phyloP scores from a whole-genome alignment of 352 stramenopile genomes.

The Phytophthora pluvialis region DNA sequence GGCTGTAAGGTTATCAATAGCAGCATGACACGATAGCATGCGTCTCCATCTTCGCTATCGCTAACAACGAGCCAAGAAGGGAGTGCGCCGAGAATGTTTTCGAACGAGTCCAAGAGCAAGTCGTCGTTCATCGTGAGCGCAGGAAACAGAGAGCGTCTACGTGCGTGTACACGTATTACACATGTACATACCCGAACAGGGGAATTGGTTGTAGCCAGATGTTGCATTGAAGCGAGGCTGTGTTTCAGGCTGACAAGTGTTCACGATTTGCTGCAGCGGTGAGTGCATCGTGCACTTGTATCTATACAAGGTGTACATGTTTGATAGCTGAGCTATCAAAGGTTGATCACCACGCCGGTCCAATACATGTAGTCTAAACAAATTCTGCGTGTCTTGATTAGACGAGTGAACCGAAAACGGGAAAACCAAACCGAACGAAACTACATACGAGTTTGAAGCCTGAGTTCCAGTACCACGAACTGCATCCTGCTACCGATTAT shows the following conservation, averaged over 20 bases:
- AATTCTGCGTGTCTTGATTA: slow-evolving; percentile 11
- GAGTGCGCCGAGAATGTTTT: too few relatives aligned
- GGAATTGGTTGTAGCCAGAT: slow-evolving; percentile 7
- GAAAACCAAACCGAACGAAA: too few relatives aligned
- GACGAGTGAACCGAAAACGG: slow-evolving; percentile 22
- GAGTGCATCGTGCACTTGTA: slow-evolving; percentile 6
- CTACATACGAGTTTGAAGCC: too few relatives aligned
- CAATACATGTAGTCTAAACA: slow-evolving; percentile 12
- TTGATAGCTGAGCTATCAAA: too few relatives aligned
- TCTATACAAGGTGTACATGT: background rate
- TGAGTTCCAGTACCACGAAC: slow-evolving; percentile 28
- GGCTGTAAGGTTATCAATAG: background rate
- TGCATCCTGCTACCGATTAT: slow-evolving; percentile 69
- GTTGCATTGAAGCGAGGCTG: background rate
- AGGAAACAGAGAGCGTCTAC: too few relatives aligned
- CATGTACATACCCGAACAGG: background rate
- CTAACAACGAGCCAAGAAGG: too few relatives aligned
- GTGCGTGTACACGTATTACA: too few relatives aligned
- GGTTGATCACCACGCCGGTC: background rate
- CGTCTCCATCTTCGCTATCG: background rate
- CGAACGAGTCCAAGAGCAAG: too few relatives aligned
- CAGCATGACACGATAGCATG: background rate
- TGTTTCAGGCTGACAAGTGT: slow-evolving; percentile 1
- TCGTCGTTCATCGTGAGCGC: too few relatives aligned
- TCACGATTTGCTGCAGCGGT: slow-evolving; percentile 16